phyloP scores from a whole-genome alignment of 73 alveolate species.

The Stentor roeselii region DNA sequence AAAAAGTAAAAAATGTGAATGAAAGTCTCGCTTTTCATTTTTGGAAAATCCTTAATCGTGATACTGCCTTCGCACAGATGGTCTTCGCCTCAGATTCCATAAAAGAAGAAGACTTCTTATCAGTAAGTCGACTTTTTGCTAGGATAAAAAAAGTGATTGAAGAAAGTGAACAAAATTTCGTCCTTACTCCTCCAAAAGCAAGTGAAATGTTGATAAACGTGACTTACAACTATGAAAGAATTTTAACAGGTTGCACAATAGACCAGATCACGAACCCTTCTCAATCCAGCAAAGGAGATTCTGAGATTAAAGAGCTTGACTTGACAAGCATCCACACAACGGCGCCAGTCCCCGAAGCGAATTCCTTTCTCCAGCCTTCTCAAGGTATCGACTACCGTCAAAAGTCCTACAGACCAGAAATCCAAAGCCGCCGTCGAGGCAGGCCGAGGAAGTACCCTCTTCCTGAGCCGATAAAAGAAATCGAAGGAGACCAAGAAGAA shows the following conservation, averaged over 20 bases:
- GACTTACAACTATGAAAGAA: conserved; percentile 20
- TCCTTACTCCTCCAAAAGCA: conserved; percentile 1
- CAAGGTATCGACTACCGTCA: neutral
- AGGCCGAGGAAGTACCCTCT: conserved; percentile 29
- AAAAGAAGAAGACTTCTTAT: conserved; percentile 26
- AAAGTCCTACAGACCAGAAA: neutral
- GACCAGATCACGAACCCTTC: neutral
- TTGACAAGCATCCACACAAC: neutral
- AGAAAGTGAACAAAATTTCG: conserved; percentile 9
- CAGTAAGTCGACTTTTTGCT: neutral
- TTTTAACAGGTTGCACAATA: conserved; percentile 6
- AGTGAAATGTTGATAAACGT: neutral
- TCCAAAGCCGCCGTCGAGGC: conserved; percentile 7
- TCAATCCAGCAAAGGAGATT: neutral
- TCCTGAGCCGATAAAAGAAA: conserved; percentile 15
- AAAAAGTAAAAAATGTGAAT: conserved; percentile 3
- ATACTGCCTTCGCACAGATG: conserved; percentile 15
- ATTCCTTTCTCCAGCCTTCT: neutral
- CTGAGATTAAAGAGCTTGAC: conserved; percentile 29
- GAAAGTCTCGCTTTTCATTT: conserved; percentile 2
- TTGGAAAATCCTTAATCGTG: conserved; percentile 30
- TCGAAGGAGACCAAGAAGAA: conserved; percentile 11
- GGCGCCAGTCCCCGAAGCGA: neutral
- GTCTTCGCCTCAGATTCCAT: conserved; percentile 3
- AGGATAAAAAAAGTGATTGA: neutral